These are phyloP conservation scores for Lanmaoa pseudosensibilis DNA, from an alignment of 768 basidiomycete genomes.

Conservation along the genomic window DNA sequence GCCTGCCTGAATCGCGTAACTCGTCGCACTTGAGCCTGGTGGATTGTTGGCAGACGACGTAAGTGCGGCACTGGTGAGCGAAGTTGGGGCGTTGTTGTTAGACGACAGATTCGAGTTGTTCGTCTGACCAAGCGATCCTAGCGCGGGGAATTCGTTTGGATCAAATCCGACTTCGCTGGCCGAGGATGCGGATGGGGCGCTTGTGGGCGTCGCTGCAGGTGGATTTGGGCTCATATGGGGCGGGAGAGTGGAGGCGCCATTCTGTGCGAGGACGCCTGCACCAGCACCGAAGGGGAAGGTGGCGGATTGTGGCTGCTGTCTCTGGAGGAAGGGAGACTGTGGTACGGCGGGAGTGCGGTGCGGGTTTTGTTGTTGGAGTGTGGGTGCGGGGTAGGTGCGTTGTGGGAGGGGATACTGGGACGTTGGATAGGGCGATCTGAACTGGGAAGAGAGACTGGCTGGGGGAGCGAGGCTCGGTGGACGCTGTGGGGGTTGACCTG, in stretches of 20 bases:
- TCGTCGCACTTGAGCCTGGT: conserved; percentile 45
- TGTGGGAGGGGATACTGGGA: conserved; percentile 35
- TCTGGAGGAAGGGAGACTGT: conserved; percentile 64
- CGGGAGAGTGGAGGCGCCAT: conserved; percentile 53
- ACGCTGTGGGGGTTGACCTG: conserved; percentile 81
- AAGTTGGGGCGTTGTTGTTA: conserved; percentile 32
- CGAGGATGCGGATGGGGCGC: conserved; percentile 61
- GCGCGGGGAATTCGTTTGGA: conserved; percentile 86
- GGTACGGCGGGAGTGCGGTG: conserved; percentile 60
- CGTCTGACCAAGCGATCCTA: conserved; percentile 61
- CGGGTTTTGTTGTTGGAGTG: conserved; percentile 53
- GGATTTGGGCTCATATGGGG: conserved; percentile 57
- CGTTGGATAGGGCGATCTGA: conserved; percentile 51
- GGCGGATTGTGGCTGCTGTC: conserved; percentile 45
- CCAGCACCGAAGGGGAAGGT: conserved; percentile 58
- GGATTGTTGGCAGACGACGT: conserved; percentile 32
- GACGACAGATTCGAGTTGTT: conserved; percentile 39
- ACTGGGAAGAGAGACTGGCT: conserved; percentile 61
- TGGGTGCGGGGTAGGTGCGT: conserved; percentile 37
- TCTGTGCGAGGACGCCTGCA: conserved; percentile 50
- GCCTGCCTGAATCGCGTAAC: conserved; percentile 83
- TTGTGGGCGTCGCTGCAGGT: conserved; percentile 37
- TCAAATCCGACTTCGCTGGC: conserved; percentile 77
- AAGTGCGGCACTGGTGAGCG: conserved; percentile 23
- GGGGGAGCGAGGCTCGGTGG: conserved; percentile 73